Conservation (phyloP, 2,329 filamentous ascomycete species). For the Aschersonia sp. region DNA sequence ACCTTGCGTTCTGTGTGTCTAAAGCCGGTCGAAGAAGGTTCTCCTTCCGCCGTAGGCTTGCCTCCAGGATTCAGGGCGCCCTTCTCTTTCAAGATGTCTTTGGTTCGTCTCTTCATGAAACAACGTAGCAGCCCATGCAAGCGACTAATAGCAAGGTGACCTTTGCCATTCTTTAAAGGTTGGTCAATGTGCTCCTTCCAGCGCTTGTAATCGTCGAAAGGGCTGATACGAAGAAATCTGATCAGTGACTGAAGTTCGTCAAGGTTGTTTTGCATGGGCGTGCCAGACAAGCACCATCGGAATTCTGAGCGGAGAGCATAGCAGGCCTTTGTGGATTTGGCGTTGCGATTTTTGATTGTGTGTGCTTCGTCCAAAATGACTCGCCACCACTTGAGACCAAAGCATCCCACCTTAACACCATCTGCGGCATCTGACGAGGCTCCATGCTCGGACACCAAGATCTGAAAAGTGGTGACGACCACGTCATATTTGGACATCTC, state of each 20-base stretch:
- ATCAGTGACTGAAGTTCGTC: constrained; percentile 92
- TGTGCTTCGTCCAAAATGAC: constrained; percentile 94
- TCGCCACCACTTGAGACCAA: constrained; percentile 88
- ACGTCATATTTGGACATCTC: constrained; percentile 81
- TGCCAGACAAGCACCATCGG: constrained; percentile 91
- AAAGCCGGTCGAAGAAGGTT: constrained; percentile 51
- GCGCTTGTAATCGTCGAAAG: constrained; percentile 70
- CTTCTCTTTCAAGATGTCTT: constrained; percentile 85
- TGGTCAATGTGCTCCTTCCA: constrained; percentile 88
- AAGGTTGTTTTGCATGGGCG: constrained; percentile 95
- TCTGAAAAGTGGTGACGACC: constrained; percentile 94
- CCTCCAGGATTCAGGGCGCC: constrained; percentile 68
- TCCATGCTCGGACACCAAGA: constrained; percentile 79
- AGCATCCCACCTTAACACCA: constrained; percentile 64
- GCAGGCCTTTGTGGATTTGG: constrained; percentile 86
- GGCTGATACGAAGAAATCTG: constrained; percentile 81
- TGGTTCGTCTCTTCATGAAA: constrained; percentile 98
- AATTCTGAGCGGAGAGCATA: constrained; percentile 77
- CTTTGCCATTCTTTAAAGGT: constrained; percentile 81
- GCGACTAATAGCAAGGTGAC: constrained; percentile 75
- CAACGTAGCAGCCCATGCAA: constrained; percentile 75
- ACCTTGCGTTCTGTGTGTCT: constrained; percentile 87
- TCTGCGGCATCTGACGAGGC: constrained; percentile 47
- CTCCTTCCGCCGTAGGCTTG: constrained; percentile 39
- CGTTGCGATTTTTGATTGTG: constrained; percentile 95